Evolutionary conservation across 805 yeast genomes (phyloP), one percentile per base, ranked within the genome.

Genomic region (Metschnikowia gruessii): DNA sequence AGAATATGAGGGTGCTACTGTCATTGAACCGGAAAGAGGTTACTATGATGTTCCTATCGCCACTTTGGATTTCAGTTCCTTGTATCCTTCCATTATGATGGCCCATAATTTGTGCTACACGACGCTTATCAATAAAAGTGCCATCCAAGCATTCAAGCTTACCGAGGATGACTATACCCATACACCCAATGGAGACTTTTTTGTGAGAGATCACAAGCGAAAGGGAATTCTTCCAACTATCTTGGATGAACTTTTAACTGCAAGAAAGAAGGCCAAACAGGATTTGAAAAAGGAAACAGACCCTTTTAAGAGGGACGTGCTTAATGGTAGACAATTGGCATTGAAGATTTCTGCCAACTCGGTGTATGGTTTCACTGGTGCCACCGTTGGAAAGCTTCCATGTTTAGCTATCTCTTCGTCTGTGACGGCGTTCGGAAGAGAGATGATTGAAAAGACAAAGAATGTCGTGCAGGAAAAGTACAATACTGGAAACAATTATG

Each of bases 1-100:
- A 63, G 98, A 90, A 61, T 94, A 94, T 62, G 99, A 94, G 66
- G 99, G 99, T 72, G 99, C 99, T 5, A 94, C 99, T 0, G 99
- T 94, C 55, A 94, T 94, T 66, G 99, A 95, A 63, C 99, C 99
- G 1, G 75, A 75, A 5, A 81, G 97, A 64, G 99, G 99, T 1
- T 95, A 90, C 65, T 95, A 94, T 60, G 96, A 89, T 66, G 91
- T 87, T 13, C 99, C 99, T 1, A 92, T 94, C 61, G 97, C 99
- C 2, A 94, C 99, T 0, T 76, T 94, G 53, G 99, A 94, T 82
- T 94, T 94, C 80, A 90, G 96, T 55, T 89, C 97, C 46, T 76
- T 94, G 76, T 94, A 94, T 67, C 99, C 99, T 4, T 88, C 98
- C 0, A 75, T 94, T 12, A 79, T 92, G 62, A 87, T 89, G 60